Evolutionary conservation across 805 yeast species (phyloP).

Genomic region (Blastobotrys parvus): DNA sequence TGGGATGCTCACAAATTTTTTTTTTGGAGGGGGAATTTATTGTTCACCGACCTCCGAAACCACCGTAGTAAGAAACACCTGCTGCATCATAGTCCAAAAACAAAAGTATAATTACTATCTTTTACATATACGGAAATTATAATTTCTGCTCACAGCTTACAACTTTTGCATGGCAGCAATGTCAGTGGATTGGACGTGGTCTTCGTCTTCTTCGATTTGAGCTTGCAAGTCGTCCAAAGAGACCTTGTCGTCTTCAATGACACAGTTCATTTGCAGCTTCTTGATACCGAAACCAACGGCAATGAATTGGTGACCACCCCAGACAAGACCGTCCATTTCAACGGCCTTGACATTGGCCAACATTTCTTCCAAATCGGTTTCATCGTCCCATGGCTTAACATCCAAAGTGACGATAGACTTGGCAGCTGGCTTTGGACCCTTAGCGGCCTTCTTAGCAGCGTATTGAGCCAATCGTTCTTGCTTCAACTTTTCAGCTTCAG

Average conservation of each 20-base stretch:
- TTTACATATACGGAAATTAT: too few relatives aligned
- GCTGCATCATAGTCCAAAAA: too few relatives aligned
- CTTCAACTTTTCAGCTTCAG: conserved; percentile 94
- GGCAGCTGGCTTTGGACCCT: conserved; percentile 98
- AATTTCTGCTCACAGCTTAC: conserved; percentile 47
- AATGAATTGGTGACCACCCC: conserved; percentile 97
- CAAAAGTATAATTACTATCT: too few relatives aligned
- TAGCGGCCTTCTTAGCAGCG: conserved; percentile 94
- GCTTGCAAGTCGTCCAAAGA: conserved; percentile 75
- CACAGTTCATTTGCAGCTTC: conserved; percentile 97
- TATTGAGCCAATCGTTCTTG: conserved; percentile 97
- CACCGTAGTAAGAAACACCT: too few relatives aligned
- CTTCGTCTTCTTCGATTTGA: conserved; percentile 87
- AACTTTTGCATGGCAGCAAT: conserved; percentile 97
- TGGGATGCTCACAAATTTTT: too few relatives aligned
- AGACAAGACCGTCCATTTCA: conserved; percentile 84
- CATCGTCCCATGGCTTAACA: conserved; percentile 99
- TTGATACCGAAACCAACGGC: conserved; percentile 99
- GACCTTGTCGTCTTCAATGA: conserved; percentile 94
- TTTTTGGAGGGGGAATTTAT: too few relatives aligned
- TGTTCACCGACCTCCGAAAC: too few relatives aligned
- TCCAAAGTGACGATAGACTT: conserved; percentile 95
- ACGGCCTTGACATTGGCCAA: conserved; percentile 78
- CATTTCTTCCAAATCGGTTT: conserved; percentile 88
- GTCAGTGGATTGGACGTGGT: conserved; percentile 98